Conservation (phyloP, 805 yeast species). For the Pichia ethanolica region DNA sequence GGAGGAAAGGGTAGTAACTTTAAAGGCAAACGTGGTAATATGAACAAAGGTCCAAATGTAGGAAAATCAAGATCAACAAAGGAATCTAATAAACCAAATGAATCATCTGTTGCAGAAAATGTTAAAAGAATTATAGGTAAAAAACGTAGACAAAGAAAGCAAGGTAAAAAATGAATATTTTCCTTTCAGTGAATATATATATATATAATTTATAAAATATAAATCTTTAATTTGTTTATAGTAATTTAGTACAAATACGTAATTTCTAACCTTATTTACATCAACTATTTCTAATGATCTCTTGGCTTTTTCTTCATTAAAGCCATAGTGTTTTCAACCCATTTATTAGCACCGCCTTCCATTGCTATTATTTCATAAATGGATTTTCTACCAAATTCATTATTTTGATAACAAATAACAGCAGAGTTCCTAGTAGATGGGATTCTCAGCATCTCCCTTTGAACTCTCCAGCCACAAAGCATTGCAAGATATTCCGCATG, state of each 20-base stretch:
- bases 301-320: constrained; percentile 66
- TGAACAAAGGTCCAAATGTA: constrained; percentile 14
- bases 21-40: constrained; percentile 8
- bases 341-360: constrained; percentile 88
- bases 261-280: too few species aligned
- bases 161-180: constrained; percentile 5
- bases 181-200: too few species aligned
- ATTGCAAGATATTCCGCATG: constrained; percentile 67
- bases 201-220: too few species aligned
- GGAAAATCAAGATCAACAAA: not conserved
- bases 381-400: constrained; percentile 24
- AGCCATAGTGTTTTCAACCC: constrained; percentile 76
- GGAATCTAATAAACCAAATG: constrained; percentile 15
- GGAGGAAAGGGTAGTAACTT: constrained; percentile 10
- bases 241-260: not conserved
- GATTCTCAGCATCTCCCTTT: constrained; percentile 81
- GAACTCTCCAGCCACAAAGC: constrained; percentile 74
- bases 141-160: constrained; percentile 59
- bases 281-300: constrained; percentile 36
- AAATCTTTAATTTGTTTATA: too few species aligned
- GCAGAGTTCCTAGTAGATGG: constrained; percentile 95
- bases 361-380: constrained; percentile 55
- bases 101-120: constrained; percentile 36
- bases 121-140: constrained; percentile 58
- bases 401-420: constrained; percentile 53